Evolutionary conservation across 1,139 yeast genomes (phyloP).

Genomic region (Citeromyces hawaiiensis): DNA sequence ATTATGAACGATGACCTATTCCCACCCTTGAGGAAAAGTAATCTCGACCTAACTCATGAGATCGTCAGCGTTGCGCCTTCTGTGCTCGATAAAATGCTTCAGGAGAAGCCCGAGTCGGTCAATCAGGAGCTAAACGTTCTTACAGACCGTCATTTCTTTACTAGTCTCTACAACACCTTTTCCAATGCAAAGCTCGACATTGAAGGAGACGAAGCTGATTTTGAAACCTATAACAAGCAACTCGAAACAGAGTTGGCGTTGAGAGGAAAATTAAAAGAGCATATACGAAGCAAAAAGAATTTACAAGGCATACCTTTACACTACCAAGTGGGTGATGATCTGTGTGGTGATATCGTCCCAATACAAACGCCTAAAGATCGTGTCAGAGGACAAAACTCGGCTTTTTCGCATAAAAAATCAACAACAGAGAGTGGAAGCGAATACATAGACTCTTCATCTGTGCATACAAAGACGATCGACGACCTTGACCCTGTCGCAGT

Average conservation of each 20-base stretch:
- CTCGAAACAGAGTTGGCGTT: slow-evolving; percentile 16
- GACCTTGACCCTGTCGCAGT: not conserved
- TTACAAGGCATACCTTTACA: not conserved
- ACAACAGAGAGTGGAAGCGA: not conserved
- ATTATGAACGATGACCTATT: slow-evolving; percentile 1
- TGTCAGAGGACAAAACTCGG: no score
- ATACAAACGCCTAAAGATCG: not conserved
- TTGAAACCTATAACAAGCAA: slow-evolving; percentile 17
- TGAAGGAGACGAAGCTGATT: slow-evolving; percentile 11
- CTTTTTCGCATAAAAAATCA: no score
- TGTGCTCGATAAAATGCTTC: not conserved
- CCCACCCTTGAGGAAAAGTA: not conserved
- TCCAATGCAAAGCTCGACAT: slow-evolving; percentile 3
- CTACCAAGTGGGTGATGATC: not conserved
- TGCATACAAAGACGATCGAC: not conserved
- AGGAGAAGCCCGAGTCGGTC: not conserved
- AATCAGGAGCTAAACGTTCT: not conserved
- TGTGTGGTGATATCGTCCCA: not conserved
- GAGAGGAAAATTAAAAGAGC: slow-evolving; percentile 7
- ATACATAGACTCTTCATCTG: not conserved
- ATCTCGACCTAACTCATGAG: not conserved
- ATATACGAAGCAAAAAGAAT: slow-evolving; percentile 20
- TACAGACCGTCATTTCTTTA: slow-evolving; percentile 9
- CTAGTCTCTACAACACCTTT: slow-evolving; percentile 10
- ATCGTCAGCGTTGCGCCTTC: not conserved